Percentiles rank a stretch among this genome's conserved stretches.
Conservation (phyloP, 2,329 filamentous ascomycete species). For the Ilyonectria mors-panacis region DNA sequence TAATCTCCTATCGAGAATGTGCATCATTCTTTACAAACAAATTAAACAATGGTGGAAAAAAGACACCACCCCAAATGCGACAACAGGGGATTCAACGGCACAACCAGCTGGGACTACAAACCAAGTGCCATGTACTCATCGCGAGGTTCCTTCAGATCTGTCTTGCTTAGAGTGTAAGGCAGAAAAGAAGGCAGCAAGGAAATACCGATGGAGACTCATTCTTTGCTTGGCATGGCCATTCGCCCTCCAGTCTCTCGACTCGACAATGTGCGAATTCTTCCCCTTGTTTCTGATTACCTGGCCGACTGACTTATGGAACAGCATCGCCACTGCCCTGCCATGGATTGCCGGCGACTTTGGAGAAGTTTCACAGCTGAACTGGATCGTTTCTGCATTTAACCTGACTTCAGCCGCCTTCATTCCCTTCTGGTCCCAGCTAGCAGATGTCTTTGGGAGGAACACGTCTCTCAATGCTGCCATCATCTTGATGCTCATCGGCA, state of each 20-base stretch:
- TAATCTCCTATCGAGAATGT: slow-evolving; percentile 1
- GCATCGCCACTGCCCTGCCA: slow-evolving; percentile 55
- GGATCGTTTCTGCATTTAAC: slow-evolving; percentile 80
- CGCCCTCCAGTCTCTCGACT: slow-evolving; percentile 73
- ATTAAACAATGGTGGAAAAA: slow-evolving; percentile 19
- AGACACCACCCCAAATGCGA: background rate
- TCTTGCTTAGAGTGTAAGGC: slow-evolving; percentile 52
- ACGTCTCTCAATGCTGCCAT: slow-evolving; percentile 70
- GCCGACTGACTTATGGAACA: slow-evolving; percentile 32
- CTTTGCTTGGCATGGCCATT: slow-evolving; percentile 72
- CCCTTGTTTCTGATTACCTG: slow-evolving; percentile 9
- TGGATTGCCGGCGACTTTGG: slow-evolving; percentile 77
- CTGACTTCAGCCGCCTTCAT: slow-evolving; percentile 78
- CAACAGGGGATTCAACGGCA: slow-evolving; percentile 4
- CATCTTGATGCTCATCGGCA: slow-evolving; percentile 71
- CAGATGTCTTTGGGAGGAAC: slow-evolving; percentile 76
- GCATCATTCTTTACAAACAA: slow-evolving; percentile 17
- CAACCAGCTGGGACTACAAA: slow-evolving; percentile 20
- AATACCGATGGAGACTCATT: slow-evolving; percentile 72
- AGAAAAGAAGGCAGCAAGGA: slow-evolving; percentile 52
- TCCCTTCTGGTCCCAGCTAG: slow-evolving; percentile 75
- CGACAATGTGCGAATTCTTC: slow-evolving; percentile 66
- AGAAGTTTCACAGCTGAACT: slow-evolving; percentile 72
- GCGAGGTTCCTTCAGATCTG: slow-evolving; percentile 27
- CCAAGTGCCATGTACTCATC: slow-evolving; percentile 42